Percentiles rank a stretch among this genome's conserved stretches.
Evolutionary conservation across 768 basidiomycete species (phyloP).

Genomic region (Russula compacta): DNA sequence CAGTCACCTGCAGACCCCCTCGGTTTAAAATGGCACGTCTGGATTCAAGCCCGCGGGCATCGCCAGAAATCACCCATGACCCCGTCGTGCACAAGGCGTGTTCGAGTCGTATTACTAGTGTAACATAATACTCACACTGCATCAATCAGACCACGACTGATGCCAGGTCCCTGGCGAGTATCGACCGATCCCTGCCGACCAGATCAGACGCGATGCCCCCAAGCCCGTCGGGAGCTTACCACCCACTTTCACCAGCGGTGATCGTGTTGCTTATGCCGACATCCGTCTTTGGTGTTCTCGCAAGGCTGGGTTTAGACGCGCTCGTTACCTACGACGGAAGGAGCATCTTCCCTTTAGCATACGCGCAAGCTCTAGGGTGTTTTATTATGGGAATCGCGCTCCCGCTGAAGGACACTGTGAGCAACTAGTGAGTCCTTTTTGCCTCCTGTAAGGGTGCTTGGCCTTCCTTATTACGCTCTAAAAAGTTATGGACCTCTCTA

Average conservation of each 20-base stretch:
- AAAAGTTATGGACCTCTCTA: slow-evolving; percentile 83
- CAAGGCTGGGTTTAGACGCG: slow-evolving; percentile 69
- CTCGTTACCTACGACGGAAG: slow-evolving; percentile 65
- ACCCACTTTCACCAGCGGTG: slow-evolving; percentile 53
- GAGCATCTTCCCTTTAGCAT: slow-evolving; percentile 74
- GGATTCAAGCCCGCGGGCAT: neutral
- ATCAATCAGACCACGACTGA: slow-evolving; percentile 19
- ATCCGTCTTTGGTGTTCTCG: slow-evolving; percentile 79
- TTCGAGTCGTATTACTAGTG: neutral
- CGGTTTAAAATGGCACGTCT: neutral
- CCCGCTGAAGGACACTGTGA: slow-evolving; percentile 62
- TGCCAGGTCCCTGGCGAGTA: slow-evolving; percentile 33
- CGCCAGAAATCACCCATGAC: neutral
- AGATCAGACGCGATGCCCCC: slow-evolving; percentile 27
- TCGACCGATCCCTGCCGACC: slow-evolving; percentile 33
- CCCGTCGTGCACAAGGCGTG: neutral
- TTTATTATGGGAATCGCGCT: slow-evolving; percentile 81
- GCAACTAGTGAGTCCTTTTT: slow-evolving; percentile 51
- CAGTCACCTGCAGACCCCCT: too few species aligned
- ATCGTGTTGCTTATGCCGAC: slow-evolving; percentile 68
- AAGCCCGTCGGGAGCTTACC: slow-evolving; percentile 28
- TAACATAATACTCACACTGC: neutral
- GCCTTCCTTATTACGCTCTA: neutral
- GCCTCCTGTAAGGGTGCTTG: slow-evolving; percentile 6
- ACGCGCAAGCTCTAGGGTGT: slow-evolving; percentile 83